Evolutionary conservation across 2,329 filamentous ascomycete species (phyloP).

Genomic region (Clarireedia monteithiana): DNA sequence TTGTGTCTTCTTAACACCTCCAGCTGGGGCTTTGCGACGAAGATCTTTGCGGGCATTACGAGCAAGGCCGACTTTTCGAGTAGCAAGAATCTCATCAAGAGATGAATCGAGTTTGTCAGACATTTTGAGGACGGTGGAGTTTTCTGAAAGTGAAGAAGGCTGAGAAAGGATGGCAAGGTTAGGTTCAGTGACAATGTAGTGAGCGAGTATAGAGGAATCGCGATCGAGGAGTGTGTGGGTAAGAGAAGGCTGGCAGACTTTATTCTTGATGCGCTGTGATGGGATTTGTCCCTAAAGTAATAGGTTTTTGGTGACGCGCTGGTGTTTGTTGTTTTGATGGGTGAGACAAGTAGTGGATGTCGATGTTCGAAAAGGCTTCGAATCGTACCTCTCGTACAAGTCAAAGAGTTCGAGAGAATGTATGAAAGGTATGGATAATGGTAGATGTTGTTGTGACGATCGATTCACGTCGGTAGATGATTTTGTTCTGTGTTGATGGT

Average conservation of each 20-base stretch:
- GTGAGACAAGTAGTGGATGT: too few relatives aligned
- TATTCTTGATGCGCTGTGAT: constrained; percentile 19
- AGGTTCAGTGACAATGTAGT: constrained; percentile 26
- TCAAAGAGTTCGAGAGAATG: neutral
- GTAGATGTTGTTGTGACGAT: constrained; percentile 1
- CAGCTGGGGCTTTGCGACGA: constrained; percentile 58
- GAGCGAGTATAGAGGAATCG: constrained; percentile 18
- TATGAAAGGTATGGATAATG: neutral
- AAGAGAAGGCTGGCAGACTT: constrained; percentile 24
- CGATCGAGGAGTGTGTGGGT: constrained; percentile 16
- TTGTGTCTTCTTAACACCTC: constrained; percentile 74
- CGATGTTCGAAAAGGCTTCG: too few relatives aligned
- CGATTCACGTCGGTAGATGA: constrained; percentile 11
- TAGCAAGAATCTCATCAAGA: constrained; percentile 92
- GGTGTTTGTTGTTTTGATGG: neutral
- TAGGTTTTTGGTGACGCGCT: constrained; percentile 15
- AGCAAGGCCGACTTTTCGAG: constrained; percentile 31
- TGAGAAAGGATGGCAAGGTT: constrained; percentile 23
- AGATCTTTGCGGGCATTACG: constrained; percentile 35
- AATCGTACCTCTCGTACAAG: too few relatives aligned
- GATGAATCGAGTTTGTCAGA: constrained; percentile 94
- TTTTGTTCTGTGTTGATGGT: constrained; percentile 9
- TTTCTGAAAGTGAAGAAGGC: constrained; percentile 20
- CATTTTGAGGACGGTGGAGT: constrained; percentile 49
- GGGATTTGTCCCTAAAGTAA: constrained; percentile 16